phyloP scores from a whole-genome alignment of 169 alveolate species.

The Fabrea salina region DNA sequence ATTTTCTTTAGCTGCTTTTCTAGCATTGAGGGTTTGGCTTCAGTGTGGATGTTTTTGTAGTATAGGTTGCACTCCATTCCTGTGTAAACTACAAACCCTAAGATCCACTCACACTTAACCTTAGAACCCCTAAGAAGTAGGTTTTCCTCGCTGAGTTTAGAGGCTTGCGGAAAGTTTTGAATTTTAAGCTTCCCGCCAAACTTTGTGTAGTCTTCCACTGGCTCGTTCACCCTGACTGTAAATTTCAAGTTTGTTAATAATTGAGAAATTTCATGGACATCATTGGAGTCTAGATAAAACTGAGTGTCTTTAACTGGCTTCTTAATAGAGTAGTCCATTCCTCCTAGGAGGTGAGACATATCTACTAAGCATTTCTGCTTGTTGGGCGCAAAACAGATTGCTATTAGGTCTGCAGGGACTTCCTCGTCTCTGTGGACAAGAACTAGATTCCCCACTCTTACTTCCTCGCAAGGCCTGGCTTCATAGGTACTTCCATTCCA shows the following conservation, averaged over 20 bases:
- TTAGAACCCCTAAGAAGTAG: neutral
- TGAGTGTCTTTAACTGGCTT: neutral
- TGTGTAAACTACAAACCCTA: neutral
- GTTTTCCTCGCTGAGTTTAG: neutral
- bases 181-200: slow-evolving; percentile 8
- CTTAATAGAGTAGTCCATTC: neutral
- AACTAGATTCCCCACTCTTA: neutral
- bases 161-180: neutral
- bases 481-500: neutral
- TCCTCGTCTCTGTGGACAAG: neutral
- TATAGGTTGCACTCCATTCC: slow-evolving; percentile 17
- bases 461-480: neutral
- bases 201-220: neutral
- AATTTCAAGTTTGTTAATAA: neutral
- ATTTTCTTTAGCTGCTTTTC: too few relatives aligned
- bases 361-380: neutral
- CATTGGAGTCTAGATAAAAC: neutral
- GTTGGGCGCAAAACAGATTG: neutral
- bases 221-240: neutral
- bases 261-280: neutral
- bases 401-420: slow-evolving; percentile 1
- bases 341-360: neutral
- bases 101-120: neutral
- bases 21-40: too few relatives aligned
- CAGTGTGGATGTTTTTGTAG: too few relatives aligned